Percentiles rank a stretch among this genome's conserved stretches.
Evolutionary conservation across 129 eudicot species (phyloP).

Genomic region (Logfia minima): DNA sequence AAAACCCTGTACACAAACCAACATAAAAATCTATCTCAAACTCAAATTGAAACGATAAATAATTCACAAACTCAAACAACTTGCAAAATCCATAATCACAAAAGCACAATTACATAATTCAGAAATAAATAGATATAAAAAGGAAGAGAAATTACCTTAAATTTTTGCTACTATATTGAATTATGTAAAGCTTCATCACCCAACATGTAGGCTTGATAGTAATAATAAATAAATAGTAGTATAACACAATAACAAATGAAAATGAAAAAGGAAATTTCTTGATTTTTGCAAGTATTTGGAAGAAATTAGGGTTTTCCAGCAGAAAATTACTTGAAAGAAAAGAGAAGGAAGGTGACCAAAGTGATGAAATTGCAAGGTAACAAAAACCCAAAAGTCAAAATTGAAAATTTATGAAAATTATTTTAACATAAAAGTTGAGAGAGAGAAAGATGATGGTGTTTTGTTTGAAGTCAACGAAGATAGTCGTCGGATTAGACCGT

Average conservation of each 20-base stretch:
- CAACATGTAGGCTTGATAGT: neutral
- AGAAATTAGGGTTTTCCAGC: constrained; percentile 13
- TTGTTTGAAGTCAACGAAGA: constrained; percentile 32
- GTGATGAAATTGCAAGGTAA: constrained; percentile 23
- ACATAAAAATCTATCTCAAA: constrained; percentile 24
- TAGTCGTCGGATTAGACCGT: constrained; percentile 42
- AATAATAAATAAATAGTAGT: neutral
- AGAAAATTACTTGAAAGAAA: constrained; percentile 24
- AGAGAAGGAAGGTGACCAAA: constrained; percentile 29
- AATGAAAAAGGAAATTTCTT: neutral
- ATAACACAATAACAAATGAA: no score
- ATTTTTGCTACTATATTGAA: neutral
- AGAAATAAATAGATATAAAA: neutral
- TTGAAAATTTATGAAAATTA: neutral
- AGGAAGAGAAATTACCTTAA: constrained; percentile 26
- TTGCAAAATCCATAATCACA: constrained; percentile 15
- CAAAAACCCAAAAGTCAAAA: constrained; percentile 38
- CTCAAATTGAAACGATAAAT: constrained; percentile 5
- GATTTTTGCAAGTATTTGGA: constrained; percentile 5
- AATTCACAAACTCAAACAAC: neutral
- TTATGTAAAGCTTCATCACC: constrained; percentile 16
- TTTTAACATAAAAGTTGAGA: constrained; percentile 1
- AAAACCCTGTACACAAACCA: constrained; percentile 16
- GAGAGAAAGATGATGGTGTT: constrained; percentile 16
- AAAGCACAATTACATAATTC: constrained; percentile 6